Base-by-base conservation (phyloP, 148 eudicot genomes). In the Chenopodium formosanum region DNA sequence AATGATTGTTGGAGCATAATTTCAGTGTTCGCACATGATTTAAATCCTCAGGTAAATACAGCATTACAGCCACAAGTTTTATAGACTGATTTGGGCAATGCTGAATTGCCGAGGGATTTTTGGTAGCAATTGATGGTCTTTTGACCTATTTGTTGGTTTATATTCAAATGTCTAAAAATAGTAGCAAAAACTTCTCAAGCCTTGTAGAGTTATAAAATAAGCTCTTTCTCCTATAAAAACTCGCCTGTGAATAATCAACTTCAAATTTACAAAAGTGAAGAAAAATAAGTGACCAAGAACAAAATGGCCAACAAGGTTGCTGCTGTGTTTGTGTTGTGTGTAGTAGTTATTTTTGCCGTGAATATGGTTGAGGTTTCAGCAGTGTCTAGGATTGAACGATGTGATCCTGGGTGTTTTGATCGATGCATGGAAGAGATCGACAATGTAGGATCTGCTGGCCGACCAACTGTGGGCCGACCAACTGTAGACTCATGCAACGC, bases 261-360 rank as follows among this genome's bases (percentile, higher is more conserved):
- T 1, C 20, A 70, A 31, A 56, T 56, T 16, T 56, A 56, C 22
- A 4, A 4, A 56, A 56, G 20, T 14, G 22, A 56, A 56, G 62
- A 56, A 56, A 56, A 56, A 56, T 2, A 22, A 48, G 52, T 1
- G 3, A 2, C 10, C 3, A 48, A 48, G 7, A 27, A 67, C 14
- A 84, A 60, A 40, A 84, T 84, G 86, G 84, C 84, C 34, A 73
- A 74, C 44, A 83, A 86, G 77, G 2, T 86, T 27, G 73, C 64
- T 50, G 80, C 82, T 47, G 73, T 80, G 52, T 75, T 86, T 40
- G 25, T 70, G 23, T 19, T 79, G 66, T 70, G 67, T 58, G 8
- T 71, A 56, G 22, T 79, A 31, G 56, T 71, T 31, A 22, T 22
- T 29, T 62, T 34, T 31, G 32, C 82, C 0, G 9, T 68, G 73